Percentiles rank a stretch among this genome's conserved stretches.
These are phyloP conservation scores for Isoetes engelmannii DNA, from an alignment of 83 land plant species.

Conservation along the genomic window DNA sequence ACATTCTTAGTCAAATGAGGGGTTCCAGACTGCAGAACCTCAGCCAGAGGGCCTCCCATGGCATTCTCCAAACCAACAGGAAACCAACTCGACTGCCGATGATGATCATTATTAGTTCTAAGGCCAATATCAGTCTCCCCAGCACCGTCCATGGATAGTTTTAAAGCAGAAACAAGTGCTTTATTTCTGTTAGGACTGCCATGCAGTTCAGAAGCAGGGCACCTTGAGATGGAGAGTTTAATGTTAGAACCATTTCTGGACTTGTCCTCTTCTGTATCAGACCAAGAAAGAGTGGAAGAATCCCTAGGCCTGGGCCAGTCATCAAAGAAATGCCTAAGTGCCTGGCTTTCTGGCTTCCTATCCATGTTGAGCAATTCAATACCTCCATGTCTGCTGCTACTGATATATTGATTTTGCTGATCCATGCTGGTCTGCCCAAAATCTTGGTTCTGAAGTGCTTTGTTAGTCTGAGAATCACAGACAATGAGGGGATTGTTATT, in stretches of 20 bases:
- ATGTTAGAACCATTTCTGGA: conserved; percentile 21
- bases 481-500: conserved; percentile 12
- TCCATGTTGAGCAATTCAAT: conserved; percentile 12
- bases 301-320: conserved; percentile 43
- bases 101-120: conserved; percentile 16
- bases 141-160: conserved; percentile 22
- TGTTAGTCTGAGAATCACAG: conserved; percentile 19
- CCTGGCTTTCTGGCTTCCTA: conserved; percentile 18
- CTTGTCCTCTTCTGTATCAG: conserved; percentile 28
- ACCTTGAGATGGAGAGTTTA: conserved; percentile 58
- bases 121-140: conserved; percentile 23
- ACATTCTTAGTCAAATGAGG: conserved; percentile 13
- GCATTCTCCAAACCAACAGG: conserved; percentile 56
- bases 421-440: conserved; percentile 24
- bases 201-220: conserved; percentile 34
- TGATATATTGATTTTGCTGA: conserved; percentile 10
- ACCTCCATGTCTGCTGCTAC: conserved; percentile 11
- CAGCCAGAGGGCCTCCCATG: conserved; percentile 71
- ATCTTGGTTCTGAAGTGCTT: conserved; percentile 9
- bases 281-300: conserved; percentile 34
- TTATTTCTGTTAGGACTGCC: conserved; percentile 25
- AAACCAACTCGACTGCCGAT: conserved; percentile 23
- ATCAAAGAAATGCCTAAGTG: conserved; percentile 49
- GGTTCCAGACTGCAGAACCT: conserved; percentile 39
- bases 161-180: conserved; percentile 40